Conservation (phyloP, 352 stramenopile genomes). For the Phytophthora cryptogea region DNA sequence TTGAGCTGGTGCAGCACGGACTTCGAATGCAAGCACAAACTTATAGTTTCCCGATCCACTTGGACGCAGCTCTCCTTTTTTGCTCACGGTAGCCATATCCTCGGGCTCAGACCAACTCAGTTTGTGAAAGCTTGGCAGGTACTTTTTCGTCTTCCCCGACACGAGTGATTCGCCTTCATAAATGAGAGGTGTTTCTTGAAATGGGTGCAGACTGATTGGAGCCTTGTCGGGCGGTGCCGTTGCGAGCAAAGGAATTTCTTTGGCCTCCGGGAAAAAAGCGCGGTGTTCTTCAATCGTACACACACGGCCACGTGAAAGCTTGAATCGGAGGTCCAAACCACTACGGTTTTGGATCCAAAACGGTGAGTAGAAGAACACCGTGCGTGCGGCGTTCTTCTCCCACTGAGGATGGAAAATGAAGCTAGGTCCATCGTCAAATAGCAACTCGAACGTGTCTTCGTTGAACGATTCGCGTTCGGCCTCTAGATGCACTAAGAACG, state of each 20-base stretch:
- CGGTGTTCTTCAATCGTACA: conserved; percentile 75
- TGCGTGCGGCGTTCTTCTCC: conserved; percentile 57
- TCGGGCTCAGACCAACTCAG: conserved; percentile 70
- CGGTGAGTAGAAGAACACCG: conserved; percentile 67
- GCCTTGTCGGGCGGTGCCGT: conserved; percentile 67
- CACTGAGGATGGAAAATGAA: conserved; percentile 77
- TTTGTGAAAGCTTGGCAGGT: conserved; percentile 72
- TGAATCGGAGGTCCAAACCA: conserved; percentile 75
- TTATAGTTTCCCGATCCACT: conserved; percentile 50
- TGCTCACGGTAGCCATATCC: conserved; percentile 79
- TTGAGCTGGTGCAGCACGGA: conserved; percentile 75
- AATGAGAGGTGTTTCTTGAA: conserved; percentile 60
- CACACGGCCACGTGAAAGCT: conserved; percentile 56
- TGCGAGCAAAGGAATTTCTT: conserved; percentile 68
- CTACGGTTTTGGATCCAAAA: conserved; percentile 90
- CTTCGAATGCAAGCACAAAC: conserved; percentile 83
- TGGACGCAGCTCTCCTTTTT: conserved; percentile 66
- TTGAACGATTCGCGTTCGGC: conserved; percentile 54
- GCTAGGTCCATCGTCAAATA: conserved; percentile 63
- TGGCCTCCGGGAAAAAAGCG: conserved; percentile 62
- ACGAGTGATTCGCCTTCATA: conserved; percentile 64
- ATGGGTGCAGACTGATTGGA: conserved; percentile 68
- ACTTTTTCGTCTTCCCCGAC: conserved; percentile 65
- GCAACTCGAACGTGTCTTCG: conserved; percentile 57
- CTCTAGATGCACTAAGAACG: conserved; percentile 68